Percentiles rank a stretch among this genome's conserved stretches.
phyloP scores from a whole-genome alignment of 148 eudicot species.

The Rhododendron mucronatum region DNA sequence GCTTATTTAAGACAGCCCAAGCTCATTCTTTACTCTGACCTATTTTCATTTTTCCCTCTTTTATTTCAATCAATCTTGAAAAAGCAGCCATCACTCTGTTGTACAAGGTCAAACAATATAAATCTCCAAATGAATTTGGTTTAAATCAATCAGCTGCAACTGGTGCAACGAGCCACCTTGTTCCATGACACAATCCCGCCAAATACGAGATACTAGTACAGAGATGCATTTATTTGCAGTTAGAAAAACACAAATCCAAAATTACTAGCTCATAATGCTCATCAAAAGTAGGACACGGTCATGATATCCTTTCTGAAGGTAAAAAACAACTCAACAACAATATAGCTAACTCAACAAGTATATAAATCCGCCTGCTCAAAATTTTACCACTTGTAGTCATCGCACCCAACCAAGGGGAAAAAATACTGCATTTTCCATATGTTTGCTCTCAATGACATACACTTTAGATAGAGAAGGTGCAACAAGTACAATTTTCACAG shows the following conservation, averaged over 20 bases:
- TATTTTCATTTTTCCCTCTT: not conserved
- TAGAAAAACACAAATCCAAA: not conserved
- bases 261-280: no score
- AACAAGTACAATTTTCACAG: not conserved
- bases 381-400: not conserved
- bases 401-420: not conserved
- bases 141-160: not conserved
- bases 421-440: not conserved
- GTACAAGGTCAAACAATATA: not conserved
- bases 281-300: not conserved
- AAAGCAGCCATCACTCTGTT: not conserved
- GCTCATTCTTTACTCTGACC: not conserved
- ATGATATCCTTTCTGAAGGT: not conserved
- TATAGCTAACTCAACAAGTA: no score
- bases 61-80: not conserved
- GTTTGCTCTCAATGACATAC: not conserved
- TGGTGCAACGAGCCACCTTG: not conserved
- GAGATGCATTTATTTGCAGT: not conserved
- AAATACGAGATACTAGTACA: not conserved
- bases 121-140: not conserved
- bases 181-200: not conserved
- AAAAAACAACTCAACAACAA: not conserved
- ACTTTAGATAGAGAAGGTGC: not conserved
- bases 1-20: not conserved
- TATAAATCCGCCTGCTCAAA: not conserved